phyloP scores from a whole-genome alignment of 2,329 filamentous ascomycete species.

The Akanthomyces muscarius region DNA sequence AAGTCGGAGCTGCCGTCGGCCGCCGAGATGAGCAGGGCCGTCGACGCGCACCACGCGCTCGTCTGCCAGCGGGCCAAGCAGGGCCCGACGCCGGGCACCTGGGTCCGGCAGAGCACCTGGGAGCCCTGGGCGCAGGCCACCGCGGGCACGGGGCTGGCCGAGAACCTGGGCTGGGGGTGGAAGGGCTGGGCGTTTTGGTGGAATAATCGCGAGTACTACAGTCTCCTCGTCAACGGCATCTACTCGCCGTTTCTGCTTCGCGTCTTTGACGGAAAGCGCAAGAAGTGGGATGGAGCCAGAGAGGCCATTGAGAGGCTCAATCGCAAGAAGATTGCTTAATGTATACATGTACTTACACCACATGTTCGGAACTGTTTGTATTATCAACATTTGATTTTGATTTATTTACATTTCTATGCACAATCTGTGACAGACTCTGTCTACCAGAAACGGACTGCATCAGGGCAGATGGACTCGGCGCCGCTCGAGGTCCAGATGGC shows the following conservation, averaged over 20 bases:
- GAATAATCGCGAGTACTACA: slow-evolving; percentile 34
- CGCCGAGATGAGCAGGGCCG: slow-evolving; percentile 33
- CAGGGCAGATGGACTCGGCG: slow-evolving; percentile 20
- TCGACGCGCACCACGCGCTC: slow-evolving; percentile 33
- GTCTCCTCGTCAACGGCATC: slow-evolving; percentile 35
- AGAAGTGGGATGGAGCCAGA: slow-evolving; percentile 37
- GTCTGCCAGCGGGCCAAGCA: slow-evolving; percentile 27
- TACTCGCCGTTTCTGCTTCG: slow-evolving; percentile 39
- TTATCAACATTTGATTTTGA: background rate
- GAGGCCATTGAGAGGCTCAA: slow-evolving; percentile 33
- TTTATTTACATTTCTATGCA: slow-evolving; percentile 2
- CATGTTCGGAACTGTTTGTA: background rate
- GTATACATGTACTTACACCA: background rate
- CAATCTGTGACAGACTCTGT: background rate
- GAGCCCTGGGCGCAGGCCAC: slow-evolving; percentile 38
- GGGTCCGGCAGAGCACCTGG: slow-evolving; percentile 33
- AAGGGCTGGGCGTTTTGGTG: slow-evolving; percentile 41
- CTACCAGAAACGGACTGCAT: slow-evolving; percentile 24
- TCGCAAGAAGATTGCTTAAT: background rate
- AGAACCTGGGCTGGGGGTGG: slow-evolving; percentile 39
- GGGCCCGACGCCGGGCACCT: slow-evolving; percentile 25
- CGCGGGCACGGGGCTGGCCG: slow-evolving; percentile 38
- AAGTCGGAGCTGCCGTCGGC: slow-evolving; percentile 33
- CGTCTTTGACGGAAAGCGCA: slow-evolving; percentile 39
- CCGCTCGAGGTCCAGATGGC: slow-evolving; percentile 21